phyloP scores from a whole-genome alignment of 108 stramenopile species.

The Cyclotella choctawhatcheeana region DNA sequence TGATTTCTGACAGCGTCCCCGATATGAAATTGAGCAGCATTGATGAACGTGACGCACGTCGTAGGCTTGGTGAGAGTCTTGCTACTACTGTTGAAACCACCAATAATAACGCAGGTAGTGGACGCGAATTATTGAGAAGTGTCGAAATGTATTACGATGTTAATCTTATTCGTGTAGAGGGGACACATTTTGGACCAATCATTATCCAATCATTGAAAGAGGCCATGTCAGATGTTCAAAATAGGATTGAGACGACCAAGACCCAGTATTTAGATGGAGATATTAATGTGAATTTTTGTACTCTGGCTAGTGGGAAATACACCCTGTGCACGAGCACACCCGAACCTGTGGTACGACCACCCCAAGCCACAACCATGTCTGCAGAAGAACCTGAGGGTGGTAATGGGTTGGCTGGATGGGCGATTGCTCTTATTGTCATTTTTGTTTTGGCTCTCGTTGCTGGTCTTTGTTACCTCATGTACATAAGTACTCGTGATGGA shows the following conservation, averaged over 20 bases:
- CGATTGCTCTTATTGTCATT: slow-evolving; percentile 40
- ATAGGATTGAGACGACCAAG: slow-evolving; percentile 14
- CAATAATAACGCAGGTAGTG: not conserved
- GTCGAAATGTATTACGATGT: slow-evolving; percentile 34
- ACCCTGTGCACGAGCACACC: slow-evolving; percentile 18
- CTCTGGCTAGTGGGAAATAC: slow-evolving; percentile 27
- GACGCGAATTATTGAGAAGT: not conserved
- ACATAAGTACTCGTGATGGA: slow-evolving; percentile 3
- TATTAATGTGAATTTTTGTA: slow-evolving; percentile 27
- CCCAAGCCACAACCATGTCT: not conserved
- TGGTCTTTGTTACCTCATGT: slow-evolving; percentile 37
- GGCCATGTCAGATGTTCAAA: slow-evolving; percentile 17
- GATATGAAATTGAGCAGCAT: slow-evolving; percentile 31
- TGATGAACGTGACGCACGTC: no score
- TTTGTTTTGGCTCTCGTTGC: slow-evolving; percentile 18
- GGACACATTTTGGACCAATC: slow-evolving; percentile 24
- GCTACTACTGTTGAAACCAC: not conserved
- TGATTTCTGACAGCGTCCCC: not conserved
- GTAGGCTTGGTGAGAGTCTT: not conserved
- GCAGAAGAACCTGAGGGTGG: slow-evolving; percentile 5
- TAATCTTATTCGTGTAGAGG: slow-evolving; percentile 13
- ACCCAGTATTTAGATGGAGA: slow-evolving; percentile 11
- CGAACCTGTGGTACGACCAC: not conserved
- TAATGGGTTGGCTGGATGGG: slow-evolving; percentile 43
- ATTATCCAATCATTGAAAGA: slow-evolving; percentile 39